phyloP scores from a whole-genome alignment of 768 basidiomycete genomes.

The Filobasidium wieringae region DNA sequence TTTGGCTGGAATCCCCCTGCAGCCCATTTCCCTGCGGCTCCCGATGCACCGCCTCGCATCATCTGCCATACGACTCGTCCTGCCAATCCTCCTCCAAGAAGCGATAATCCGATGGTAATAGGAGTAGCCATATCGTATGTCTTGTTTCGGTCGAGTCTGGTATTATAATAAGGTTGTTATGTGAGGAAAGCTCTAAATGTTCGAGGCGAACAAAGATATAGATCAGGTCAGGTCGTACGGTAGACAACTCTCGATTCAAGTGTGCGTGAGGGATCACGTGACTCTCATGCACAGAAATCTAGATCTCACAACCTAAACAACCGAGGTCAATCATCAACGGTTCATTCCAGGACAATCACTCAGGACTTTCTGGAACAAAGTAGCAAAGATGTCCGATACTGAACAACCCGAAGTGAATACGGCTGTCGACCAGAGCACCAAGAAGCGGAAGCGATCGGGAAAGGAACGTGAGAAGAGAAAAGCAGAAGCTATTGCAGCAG shows the following conservation, averaged over 20 bases:
- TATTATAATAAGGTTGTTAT: not conserved
- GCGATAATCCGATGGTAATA: slow-evolving; percentile 29
- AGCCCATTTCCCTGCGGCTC: slow-evolving; percentile 68
- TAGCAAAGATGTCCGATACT: not conserved
- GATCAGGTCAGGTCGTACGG: not conserved
- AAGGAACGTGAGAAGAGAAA: slow-evolving; percentile 32
- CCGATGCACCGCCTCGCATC: slow-evolving; percentile 40
- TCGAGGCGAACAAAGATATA: not conserved
- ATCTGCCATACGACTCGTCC: slow-evolving; percentile 29
- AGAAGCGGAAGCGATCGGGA: slow-evolving; percentile 35
- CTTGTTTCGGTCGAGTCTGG: no score
- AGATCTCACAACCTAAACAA: no score
- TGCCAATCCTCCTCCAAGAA: slow-evolving; percentile 35
- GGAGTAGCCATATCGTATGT: slow-evolving; percentile 26
- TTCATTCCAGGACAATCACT: not conserved
- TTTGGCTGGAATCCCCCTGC: slow-evolving; percentile 89
- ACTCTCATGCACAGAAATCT: no score
- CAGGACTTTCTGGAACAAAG: not conserved
- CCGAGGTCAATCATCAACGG: not conserved
- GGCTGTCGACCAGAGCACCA: slow-evolving; percentile 1
- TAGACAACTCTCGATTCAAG: not conserved
- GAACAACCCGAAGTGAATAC: not conserved
- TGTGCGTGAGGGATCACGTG: not conserved
- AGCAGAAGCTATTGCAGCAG: slow-evolving; percentile 19
- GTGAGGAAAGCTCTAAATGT: not conserved